These are phyloP conservation scores for Adansonia digitata DNA, from an alignment of 345 rosid genomes.

Conservation along the genomic window DNA sequence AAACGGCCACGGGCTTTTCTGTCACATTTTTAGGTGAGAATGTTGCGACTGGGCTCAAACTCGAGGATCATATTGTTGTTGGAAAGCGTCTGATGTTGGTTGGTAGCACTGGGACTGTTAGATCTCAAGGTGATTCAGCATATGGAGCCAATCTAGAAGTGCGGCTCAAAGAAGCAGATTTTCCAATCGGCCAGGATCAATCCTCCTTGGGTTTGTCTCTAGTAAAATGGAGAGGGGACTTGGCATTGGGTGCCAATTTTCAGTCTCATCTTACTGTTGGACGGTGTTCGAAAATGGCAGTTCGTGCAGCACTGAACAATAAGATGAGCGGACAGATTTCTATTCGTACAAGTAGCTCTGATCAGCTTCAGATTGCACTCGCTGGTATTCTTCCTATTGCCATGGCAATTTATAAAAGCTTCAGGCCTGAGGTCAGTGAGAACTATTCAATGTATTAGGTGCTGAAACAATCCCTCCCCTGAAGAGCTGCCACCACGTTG, in stretches of 20 bases:
- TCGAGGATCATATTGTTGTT: slow-evolving; percentile 53
- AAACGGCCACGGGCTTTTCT: too few species aligned
- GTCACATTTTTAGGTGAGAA: too few species aligned
- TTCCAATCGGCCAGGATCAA: slow-evolving; percentile 89
- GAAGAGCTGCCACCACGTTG: too few species aligned
- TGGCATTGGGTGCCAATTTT: slow-evolving; percentile 83
- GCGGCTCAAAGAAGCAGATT: slow-evolving; percentile 73
- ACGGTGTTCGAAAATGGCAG: slow-evolving; percentile 58
- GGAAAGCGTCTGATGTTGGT: slow-evolving; percentile 74
- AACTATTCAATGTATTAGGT: slow-evolving; percentile 67
- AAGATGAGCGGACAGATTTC: slow-evolving; percentile 82
- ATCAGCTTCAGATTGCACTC: slow-evolving; percentile 90
- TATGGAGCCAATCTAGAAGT: slow-evolving; percentile 92
- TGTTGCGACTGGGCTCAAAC: too few species aligned
- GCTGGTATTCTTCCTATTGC: slow-evolving; percentile 65
- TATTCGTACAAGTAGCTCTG: slow-evolving; percentile 79
- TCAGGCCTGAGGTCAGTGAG: slow-evolving; percentile 58
- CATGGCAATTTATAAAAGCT: slow-evolving; percentile 61
- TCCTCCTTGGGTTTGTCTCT: slow-evolving; percentile 76
- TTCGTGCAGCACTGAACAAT: slow-evolving; percentile 94
- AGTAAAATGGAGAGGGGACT: slow-evolving; percentile 92
- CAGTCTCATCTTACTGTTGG: slow-evolving; percentile 84
- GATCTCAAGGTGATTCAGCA: slow-evolving; percentile 76
- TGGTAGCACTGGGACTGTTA: slow-evolving; percentile 79
- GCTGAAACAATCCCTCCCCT: too few species aligned